Base-by-base conservation (phyloP, 805 yeast species). In the Ogataea paradorogensis region DNA sequence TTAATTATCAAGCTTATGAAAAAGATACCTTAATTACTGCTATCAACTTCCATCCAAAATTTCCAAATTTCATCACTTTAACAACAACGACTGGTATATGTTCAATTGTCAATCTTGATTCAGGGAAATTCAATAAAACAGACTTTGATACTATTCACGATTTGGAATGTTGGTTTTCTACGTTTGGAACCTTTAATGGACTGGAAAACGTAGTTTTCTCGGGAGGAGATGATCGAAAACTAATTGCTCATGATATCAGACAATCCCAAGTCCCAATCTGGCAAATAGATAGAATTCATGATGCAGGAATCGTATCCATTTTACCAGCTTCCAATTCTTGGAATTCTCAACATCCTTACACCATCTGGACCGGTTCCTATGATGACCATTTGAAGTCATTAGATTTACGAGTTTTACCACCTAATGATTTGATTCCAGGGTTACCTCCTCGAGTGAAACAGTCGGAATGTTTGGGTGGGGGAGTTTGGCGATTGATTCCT, bases 401-500 rank as follows among this genome's bases (percentile, higher is more conserved):
- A 26, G 97, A 90, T 61, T 55, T 87, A 30, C 62, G 96, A 43
- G 71, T 77, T 45, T 51, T 70, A 11, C 73, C 71, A 53, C 63
- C 58, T 36, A 33, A 45, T 55, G 50, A 65, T 51, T 48, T 67
- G 68, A 52, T 58, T 59, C 65, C 60, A 16, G 82, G 84, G 1
- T 53, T 67, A n/a, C 64, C 74, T 1, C 91, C 91, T 24, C 62
- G 60, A 22, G 66, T 69, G 0, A 55, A 58, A 5, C 60, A 67
- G 10, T 65, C 66, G 30, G 59, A 67, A 21, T 73, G 81, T 33
- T 65, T 93, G 3, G 90, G 88, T 1, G 98, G 99, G 5, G 99
- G 99, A 1, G 98, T 91, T 3, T 91, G 99, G 99, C 69, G 96
- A 52, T 69, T 93, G 42, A 65, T 79, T 7, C 96, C 95, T 2